Evolutionary conservation across 2,329 filamentous ascomycete genomes (phyloP).

Genomic region (Aspergillus unguis): DNA sequence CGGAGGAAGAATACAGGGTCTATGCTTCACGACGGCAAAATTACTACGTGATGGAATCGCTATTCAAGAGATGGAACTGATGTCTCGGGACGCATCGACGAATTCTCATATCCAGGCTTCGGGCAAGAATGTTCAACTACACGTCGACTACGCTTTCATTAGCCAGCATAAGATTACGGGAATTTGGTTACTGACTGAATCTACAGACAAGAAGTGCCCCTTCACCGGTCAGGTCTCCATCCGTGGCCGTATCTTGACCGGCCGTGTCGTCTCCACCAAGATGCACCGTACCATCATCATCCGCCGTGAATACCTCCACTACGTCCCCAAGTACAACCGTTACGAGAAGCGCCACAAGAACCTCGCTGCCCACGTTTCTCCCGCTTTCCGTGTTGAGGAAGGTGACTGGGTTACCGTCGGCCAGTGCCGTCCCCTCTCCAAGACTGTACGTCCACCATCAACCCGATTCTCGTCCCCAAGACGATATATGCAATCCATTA

Average conservation of each 20-base stretch:
- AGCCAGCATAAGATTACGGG: slow-evolving; percentile 1
- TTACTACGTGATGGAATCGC: too few relatives aligned
- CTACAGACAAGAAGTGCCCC: slow-evolving; percentile 99
- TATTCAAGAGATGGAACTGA: too few relatives aligned
- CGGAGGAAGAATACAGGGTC: background rate
- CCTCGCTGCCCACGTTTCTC: slow-evolving; percentile 96
- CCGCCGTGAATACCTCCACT: slow-evolving; percentile 99
- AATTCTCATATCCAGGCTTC: slow-evolving; percentile 16
- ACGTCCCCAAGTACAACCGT: slow-evolving; percentile 98
- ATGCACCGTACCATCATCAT: slow-evolving; percentile 99
- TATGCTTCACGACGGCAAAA: background rate
- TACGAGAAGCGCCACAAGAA: slow-evolving; percentile 99
- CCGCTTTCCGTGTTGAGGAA: slow-evolving; percentile 99
- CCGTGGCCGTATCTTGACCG: slow-evolving; percentile 99
- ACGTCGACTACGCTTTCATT: background rate
- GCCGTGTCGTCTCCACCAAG: slow-evolving; percentile 99
- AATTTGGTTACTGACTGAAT: slow-evolving; percentile 25
- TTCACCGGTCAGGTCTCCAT: slow-evolving; percentile 99
- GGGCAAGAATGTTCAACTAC: slow-evolving; percentile 1
- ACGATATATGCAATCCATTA: too few relatives aligned
- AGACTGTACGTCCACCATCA: slow-evolving; percentile 78
- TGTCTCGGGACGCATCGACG: too few relatives aligned
- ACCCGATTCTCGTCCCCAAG: background rate
- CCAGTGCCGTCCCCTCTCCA: slow-evolving; percentile 98
- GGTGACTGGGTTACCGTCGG: slow-evolving; percentile 99